Evolutionary conservation across 2,329 filamentous ascomycete species (phyloP).

Genomic region (Botrytis galanthina): DNA sequence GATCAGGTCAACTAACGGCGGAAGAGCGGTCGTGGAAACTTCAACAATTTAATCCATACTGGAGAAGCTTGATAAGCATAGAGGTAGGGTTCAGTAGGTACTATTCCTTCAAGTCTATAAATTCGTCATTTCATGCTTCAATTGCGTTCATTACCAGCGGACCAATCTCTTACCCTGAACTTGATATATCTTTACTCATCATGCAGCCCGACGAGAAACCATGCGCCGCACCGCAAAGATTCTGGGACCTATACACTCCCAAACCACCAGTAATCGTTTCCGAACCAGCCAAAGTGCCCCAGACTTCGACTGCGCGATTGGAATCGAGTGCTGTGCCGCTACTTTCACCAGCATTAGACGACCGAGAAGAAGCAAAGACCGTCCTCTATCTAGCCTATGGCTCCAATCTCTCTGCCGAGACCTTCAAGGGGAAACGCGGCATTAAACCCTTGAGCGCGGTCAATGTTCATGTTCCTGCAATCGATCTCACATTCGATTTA

Average conservation of each 20-base stretch:
- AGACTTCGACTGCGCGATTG: slow-evolving; percentile 1
- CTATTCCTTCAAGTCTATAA: not conserved
- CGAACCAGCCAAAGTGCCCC: not conserved
- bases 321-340: not conserved
- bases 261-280: not conserved
- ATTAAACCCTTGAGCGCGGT: slow-evolving; percentile 79
- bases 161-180: slow-evolving; percentile 12
- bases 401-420: slow-evolving; percentile 79
- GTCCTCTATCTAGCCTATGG: slow-evolving; percentile 86
- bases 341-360: slow-evolving; percentile 23
- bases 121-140: slow-evolving; percentile 2
- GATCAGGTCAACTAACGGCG: not conserved
- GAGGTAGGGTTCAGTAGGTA: not conserved
- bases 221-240: not conserved
- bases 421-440: slow-evolving; percentile 73
- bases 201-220: slow-evolving; percentile 2
- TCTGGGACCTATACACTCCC: slow-evolving; percentile 12
- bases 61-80: slow-evolving; percentile 7
- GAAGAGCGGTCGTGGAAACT: not conserved
- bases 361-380: slow-evolving; percentile 42
- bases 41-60: not conserved
- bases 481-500: slow-evolving; percentile 80
- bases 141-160: not conserved
- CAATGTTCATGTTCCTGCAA: slow-evolving; percentile 76
- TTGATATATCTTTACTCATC: not conserved